Base-by-base conservation (phyloP, 2,329 filamentous ascomycete species). In the Dichotomopilus funicola region DNA sequence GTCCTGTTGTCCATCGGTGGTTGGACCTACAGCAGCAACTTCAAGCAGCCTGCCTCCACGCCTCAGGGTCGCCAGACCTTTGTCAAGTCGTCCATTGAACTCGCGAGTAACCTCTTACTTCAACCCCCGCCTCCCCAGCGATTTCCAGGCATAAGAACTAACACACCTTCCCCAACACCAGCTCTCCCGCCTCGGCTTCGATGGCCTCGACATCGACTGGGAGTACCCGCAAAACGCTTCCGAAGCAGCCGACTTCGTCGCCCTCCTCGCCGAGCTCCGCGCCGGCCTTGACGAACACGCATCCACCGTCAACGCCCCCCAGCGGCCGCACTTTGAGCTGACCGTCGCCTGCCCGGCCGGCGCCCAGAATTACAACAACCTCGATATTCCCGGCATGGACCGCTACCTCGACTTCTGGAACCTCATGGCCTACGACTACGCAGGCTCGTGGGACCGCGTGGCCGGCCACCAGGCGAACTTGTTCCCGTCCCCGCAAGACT, bases 1-100 rank as follows among this genome's bases (percentile, higher is more conserved):
- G 76, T 94, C 3, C 78, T 96, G 10, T 80, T 96, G 4, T 91
- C 87, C 53, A 89, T 96, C 59, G 91, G 91, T 59, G 92, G 92
- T 50, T 96, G 91, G 91, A 95, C 91, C 0, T 96, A 95, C 70
- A 89, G 86, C 60, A 75, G 81, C 69, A 94, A 95, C 73, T 95
- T 96, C 71, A 79, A 81, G n/a, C 74, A 72, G 34, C 87, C 90
- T 0, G 86, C 87, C 1, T 87, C 87, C 43, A 90, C 87, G 0
- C 76, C 82, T 0, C 71, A 79, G 31, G 89, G 90, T 7, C 81
- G 91, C 6, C 75, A 77, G 35, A 78, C 68, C 1, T 96, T 96
- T 71, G 91, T 90, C 7, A 75, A 79, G 50, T 83, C 81, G 34
- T 86, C 88, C 37, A 86, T 95, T 1, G 78, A 83, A 27, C 73